Conservation (phyloP, 306 rosid species). For the Potentilla sterilis region DNA sequence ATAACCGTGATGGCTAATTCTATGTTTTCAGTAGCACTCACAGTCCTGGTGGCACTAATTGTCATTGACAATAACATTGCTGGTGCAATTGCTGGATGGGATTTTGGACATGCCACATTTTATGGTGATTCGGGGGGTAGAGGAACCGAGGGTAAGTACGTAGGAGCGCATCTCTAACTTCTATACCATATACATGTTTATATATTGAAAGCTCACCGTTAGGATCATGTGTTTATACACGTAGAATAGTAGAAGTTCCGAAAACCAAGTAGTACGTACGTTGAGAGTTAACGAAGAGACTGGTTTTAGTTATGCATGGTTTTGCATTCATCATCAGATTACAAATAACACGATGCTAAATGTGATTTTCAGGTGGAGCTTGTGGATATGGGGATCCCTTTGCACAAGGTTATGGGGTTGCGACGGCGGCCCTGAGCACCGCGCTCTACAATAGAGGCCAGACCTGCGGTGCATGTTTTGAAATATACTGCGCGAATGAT, state of each 20-base stretch:
- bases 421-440: background rate
- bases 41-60: background rate
- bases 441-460: background rate
- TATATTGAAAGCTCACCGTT: too few species aligned
- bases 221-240: too few species aligned
- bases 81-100: background rate
- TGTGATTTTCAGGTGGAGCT: background rate
- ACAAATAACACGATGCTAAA: background rate
- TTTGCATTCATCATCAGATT: background rate
- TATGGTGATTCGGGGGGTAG: background rate
- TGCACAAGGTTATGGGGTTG: background rate
- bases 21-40: background rate
- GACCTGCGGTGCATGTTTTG: background rate
- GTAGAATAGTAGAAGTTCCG: too few species aligned
- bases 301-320: too few species aligned
- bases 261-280: too few species aligned
- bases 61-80: background rate
- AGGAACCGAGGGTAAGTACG: background rate
- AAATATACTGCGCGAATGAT: background rate
- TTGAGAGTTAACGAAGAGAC: too few species aligned
- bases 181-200: too few species aligned
- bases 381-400: constrained; percentile 6
- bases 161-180: background rate
- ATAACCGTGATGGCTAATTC: background rate
- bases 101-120: constrained; percentile 1